Base-by-base conservation (phyloP, 2,329 filamentous ascomycete species). In the Amylocarpus encephaloides region DNA sequence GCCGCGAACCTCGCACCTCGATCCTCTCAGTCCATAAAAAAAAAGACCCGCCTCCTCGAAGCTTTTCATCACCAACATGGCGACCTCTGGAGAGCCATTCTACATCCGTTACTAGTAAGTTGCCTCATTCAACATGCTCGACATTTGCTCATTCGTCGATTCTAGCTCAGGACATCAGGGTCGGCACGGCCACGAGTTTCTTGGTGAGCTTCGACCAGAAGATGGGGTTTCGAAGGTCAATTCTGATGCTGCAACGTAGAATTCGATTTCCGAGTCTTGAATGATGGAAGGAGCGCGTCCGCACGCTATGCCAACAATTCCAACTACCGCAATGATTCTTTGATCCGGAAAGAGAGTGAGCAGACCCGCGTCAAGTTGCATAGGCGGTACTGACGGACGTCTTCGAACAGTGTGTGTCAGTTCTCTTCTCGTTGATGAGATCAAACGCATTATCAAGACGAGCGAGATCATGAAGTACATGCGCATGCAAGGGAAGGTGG, bases 261-360 rank as follows among this genome's bases (percentile, higher is more conserved):
- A 70, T 98, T 98, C 69, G 93, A 98, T 68, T 93, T 98, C 65
- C 82, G 92, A 49, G 88, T 90, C 19, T 80, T 97, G 41, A 89
- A 89, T 48, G 93, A 98, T 68, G 93, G 93, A 46, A 83, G 88
- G 54, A 96, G 91, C 67, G 93, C 93, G 6, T 88, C 93, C 46
- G 90, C 92, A 30, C 85, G 93, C 71, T 98, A 98, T 72, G 93
- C 93, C 58, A 98, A 98, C 77, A 98, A 98, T 71, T 97, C 92
- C 51, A 98, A 98, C 73, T 98, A 98, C 73, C 85, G 93, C 65
- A 98, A 98, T 71, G 93, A 98, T 68, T 96, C 91, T 56, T 75
- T 98, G 61, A 98, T 98, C 66, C 86, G 93, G 59, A 98, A 98
- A 91, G 93, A 98, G 76, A 98, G 93, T 96, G 76, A 62, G 90